Evolutionary conservation across 1,139 yeast species (phyloP), one percentile per base, ranked within the genome.

Genomic region (Pichia sp.): DNA sequence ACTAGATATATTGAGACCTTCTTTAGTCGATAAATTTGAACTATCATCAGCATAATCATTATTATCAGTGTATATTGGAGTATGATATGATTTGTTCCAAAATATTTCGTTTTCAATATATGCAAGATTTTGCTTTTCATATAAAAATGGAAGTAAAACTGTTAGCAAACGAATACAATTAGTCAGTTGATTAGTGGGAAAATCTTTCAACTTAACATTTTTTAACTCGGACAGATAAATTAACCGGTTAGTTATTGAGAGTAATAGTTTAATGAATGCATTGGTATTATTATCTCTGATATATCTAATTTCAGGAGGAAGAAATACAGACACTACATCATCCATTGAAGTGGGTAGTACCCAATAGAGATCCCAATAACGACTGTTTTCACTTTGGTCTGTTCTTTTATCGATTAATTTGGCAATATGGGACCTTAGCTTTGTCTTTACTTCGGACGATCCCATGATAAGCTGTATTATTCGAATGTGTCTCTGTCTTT

Each of bases 111-210:
- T 54, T 42, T 65, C 67, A 48, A 65, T 62, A 6, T 51, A 51
- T 2, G 49, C 51, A 42, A 69, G 63, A 16, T 63, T 66, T 1
- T 64, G 63, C 20, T 64, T 54, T 54, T 80, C 96, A 53, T 74
- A 84, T 11, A 83, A 55, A 44, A 77, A 73, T 0, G 96, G 96
- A 15, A 85, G 49, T 3, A 85, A 43, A 42, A 78, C 72, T 1
- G 88, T 77, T 35, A 89, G 60, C 8, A 83, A 61, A 27, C 96
- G 70, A 13, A 81, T 56, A 52, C 88, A 79, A 49, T 80, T 82
- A 33, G 84, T 61, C 14, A 75, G 46, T 26, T 57, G 45, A 6
- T 46, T 31, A 24, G 16, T 37, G 30, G 45, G 57, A 47, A 35
- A 51, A 16, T 27, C 30, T 8, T 36, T 23, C n/a, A 34, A 26